Conservation (phyloP, 768 basidiomycete species). For the Russula olivacea region DNA sequence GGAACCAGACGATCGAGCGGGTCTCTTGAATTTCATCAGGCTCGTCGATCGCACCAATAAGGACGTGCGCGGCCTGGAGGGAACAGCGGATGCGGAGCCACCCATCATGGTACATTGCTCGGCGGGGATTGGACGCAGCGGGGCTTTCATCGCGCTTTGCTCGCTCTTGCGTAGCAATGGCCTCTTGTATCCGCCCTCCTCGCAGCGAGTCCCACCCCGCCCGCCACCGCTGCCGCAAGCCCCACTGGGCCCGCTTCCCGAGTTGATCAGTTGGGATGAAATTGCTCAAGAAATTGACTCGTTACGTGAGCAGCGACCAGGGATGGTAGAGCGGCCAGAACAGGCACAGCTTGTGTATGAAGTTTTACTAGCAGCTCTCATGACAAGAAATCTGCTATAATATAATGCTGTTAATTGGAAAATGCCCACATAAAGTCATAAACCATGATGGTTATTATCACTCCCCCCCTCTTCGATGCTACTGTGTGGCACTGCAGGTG, state of each 20-base stretch:
- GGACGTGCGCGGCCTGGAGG: slow-evolving; percentile 33
- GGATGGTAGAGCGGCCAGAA: slow-evolving; percentile 73
- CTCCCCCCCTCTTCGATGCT: too few species aligned
- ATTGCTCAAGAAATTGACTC: slow-evolving; percentile 70
- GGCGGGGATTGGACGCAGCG: slow-evolving; percentile 83
- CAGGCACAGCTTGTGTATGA: slow-evolving; percentile 64
- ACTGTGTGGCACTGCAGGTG: too few species aligned
- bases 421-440: too few species aligned
- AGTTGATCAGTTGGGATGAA: slow-evolving; percentile 45
- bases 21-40: slow-evolving; percentile 53
- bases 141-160: slow-evolving; percentile 74
- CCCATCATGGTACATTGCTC: slow-evolving; percentile 81
- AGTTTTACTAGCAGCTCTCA: slow-evolving; percentile 34
- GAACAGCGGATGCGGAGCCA: slow-evolving; percentile 49
- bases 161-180: slow-evolving; percentile 68
- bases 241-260: slow-evolving; percentile 54
- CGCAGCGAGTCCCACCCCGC: slow-evolving; percentile 24
- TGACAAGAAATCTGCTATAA: too few species aligned
- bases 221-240: slow-evolving; percentile 40
- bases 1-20: slow-evolving; percentile 48
- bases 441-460: too few species aligned
- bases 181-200: slow-evolving; percentile 27
- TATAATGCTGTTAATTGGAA: too few species aligned
- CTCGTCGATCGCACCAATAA: slow-evolving; percentile 63
- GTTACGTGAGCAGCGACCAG: slow-evolving; percentile 71